These are phyloP conservation scores for Mortierella sp. DNA, from an alignment of 371 early-diverging fungal species.

Conservation along the genomic window DNA sequence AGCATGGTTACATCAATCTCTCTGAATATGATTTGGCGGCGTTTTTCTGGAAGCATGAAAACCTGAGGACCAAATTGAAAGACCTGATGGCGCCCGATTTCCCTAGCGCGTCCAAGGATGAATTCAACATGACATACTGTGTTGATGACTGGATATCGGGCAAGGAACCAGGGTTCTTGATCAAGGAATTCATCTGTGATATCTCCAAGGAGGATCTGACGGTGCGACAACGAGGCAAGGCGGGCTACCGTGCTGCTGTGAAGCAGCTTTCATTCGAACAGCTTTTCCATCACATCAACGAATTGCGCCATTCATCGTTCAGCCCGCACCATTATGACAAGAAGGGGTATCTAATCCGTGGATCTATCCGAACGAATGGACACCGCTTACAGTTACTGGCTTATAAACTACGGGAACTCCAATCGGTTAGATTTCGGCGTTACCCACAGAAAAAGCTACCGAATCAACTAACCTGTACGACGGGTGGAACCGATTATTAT, in stretches of 20 bases:
- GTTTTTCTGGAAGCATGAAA: no score
- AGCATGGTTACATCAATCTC: no score
- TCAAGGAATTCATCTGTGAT: background rate
- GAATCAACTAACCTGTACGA: conserved; percentile 8
- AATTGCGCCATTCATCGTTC: no score
- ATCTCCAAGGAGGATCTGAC: background rate
- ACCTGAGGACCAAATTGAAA: no score
- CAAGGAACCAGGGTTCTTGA: background rate
- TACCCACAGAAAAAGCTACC: conserved; percentile 13
- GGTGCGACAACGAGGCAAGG: background rate
- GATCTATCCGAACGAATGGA: conserved; percentile 14
- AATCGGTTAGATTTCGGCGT: no score
- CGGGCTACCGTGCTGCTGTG: conserved; percentile 3
- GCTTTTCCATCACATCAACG: conserved; percentile 6
- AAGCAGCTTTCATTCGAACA: background rate
- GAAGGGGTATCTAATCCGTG: conserved; percentile 13
- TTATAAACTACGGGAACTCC: conserved; percentile 14
- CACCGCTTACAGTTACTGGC: background rate
- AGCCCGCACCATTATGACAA: no score
- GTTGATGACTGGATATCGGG: background rate
- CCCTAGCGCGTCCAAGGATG: no score
- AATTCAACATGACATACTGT: no score
- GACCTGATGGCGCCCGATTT: no score
- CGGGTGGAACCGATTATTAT: conserved; percentile 15
- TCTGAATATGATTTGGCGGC: no score